Conservation (phyloP, 2,329 filamentous ascomycete species). For the Chaetomium olivaceum region DNA sequence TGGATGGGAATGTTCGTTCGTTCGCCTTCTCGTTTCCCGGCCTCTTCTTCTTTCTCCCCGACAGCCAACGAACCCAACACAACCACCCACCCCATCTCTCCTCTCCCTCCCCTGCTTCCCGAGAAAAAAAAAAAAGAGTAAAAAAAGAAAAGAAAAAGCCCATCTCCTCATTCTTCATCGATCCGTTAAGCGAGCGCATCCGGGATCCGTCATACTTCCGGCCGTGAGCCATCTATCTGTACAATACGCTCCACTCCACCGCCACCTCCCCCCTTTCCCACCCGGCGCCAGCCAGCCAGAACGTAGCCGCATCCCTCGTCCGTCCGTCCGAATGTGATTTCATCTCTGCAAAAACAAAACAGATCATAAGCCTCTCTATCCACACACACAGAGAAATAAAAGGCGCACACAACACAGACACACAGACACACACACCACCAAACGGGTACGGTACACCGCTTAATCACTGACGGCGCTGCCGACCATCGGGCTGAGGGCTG, state of each 20-base stretch:
- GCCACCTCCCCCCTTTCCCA: background rate
- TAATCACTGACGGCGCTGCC: slow-evolving; percentile 28
- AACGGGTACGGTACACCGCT: background rate
- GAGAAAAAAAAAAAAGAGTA: too few species aligned
- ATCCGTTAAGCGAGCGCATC: background rate
- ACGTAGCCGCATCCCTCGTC: background rate
- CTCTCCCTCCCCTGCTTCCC: too few species aligned
- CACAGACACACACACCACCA: background rate
- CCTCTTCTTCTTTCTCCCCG: background rate
- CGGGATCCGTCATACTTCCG: background rate
- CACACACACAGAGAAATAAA: too few species aligned
- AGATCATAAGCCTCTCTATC: background rate
- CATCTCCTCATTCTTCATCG: background rate
- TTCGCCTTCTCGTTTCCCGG: background rate
- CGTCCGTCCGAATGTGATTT: background rate
- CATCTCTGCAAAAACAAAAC: background rate
- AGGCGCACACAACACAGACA: too few species aligned
- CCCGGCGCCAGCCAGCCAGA: background rate
- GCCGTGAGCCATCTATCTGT: slow-evolving; percentile 14
- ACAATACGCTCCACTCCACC: background rate
- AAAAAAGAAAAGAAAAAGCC: background rate
- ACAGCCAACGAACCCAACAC: background rate
- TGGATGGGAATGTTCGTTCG: background rate
- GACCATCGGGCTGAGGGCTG: slow-evolving; percentile 39
- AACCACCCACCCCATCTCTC: background rate